Base-by-base conservation (phyloP, 257 asterid species). In the Anisodus acutangulus region DNA sequence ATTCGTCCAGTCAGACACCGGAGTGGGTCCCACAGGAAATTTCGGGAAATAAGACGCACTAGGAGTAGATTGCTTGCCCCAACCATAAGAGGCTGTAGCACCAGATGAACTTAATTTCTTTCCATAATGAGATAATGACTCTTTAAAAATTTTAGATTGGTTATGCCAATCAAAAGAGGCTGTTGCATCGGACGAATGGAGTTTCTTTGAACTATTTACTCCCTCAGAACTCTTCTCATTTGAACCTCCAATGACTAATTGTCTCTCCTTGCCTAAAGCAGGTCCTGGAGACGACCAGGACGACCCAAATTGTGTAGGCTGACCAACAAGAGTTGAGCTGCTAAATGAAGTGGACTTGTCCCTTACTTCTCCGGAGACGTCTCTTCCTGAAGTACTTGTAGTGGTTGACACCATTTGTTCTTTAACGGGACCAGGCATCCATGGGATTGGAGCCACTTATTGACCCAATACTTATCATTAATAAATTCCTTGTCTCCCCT, bases 391-490 rank as follows among this genome's bases (percentile, higher is more conserved):
- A 79, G 89, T 84, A 87, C 90, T 82, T 80, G 88, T 72, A 53
- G 81, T 45, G 53, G 91, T 79, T 41, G 86, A 69, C 86, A 86
- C 88, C 60, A 70, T 71, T 66, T 87, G 86, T 79, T 84, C 84
- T 57, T 43, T 59, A 26, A 87, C 72, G 63, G 90, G 84, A 80
- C 78, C 76, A 9, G 83, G 81, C 79, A 92, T 88, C 98, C 96
- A 94, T 79, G 98, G 99, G 78, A 93, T 82, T 26, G 93, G 86
- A 17, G 26, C 26, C 26, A 22, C 0, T 22, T 22, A 22, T 22
- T 22, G 0, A 22, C 26, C 26, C 26, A 22, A 22, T 22, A 22
- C 26, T 22, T 22, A 22, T 22, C 26, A 22, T 22, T 22, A 22
- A 22, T 22, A 22, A 22, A 22, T 22, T 22, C 26, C 26, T 22